Conservation (phyloP, 352 stramenopile species). For the Globisporangium cystogenes region DNA sequence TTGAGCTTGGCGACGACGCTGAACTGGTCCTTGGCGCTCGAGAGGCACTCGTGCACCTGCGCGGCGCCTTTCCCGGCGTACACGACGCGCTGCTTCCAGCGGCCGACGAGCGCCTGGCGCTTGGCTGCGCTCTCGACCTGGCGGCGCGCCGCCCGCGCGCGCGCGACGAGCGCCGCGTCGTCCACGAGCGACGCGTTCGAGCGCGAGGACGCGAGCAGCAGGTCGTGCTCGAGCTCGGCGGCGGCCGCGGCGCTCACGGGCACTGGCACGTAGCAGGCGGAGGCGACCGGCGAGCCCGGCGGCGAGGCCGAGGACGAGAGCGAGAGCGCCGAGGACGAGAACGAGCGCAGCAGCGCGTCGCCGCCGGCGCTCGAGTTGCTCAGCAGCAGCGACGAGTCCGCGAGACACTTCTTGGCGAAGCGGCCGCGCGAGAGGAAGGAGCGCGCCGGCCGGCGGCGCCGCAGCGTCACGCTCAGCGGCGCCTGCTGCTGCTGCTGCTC, state of each 20-base stretch:
- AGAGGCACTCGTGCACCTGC: constrained; percentile 45
- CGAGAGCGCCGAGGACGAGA: constrained; percentile 6
- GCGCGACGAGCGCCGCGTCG: constrained; percentile 24
- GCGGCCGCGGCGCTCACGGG: constrained; percentile 5
- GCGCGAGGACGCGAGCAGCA: constrained; percentile 27
- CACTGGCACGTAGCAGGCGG: constrained; percentile 8
- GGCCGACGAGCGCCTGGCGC: constrained; percentile 34
- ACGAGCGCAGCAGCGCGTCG: not conserved
- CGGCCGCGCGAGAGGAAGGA: constrained; percentile 10
- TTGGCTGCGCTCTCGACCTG: constrained; percentile 37
- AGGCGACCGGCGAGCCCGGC: not conserved
- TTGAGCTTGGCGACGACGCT: constrained; percentile 59
- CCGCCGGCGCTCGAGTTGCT: constrained; percentile 4
- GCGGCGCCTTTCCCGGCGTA: not conserved
- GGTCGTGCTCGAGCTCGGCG: constrained; percentile 19
- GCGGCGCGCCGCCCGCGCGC: constrained; percentile 34
- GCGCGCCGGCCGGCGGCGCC: not conserved
- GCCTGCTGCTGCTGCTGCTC: not conserved
- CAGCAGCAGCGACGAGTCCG: constrained; percentile 8
- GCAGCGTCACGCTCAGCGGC: not conserved
- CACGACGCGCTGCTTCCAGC: constrained; percentile 33
- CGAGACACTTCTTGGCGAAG: constrained; percentile 8
- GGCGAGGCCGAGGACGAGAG: constrained; percentile 2
- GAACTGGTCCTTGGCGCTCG: constrained; percentile 39
- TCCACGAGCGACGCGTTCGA: constrained; percentile 23